phyloP scores from a whole-genome alignment of 148 eudicot genomes.

The Cornus suecica region DNA sequence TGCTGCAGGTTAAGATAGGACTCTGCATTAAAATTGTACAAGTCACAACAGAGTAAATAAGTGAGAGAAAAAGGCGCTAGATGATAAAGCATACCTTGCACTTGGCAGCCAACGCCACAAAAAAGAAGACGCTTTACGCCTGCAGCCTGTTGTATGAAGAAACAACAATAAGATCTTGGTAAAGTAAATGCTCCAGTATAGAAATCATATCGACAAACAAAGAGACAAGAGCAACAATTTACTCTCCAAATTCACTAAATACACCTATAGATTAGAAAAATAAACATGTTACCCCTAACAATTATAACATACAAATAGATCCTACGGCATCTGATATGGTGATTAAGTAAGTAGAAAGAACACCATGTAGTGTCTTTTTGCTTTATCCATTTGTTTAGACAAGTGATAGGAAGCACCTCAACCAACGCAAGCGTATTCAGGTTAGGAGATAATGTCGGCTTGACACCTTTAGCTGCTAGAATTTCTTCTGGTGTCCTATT shows the following conservation, averaged over 20 bases:
- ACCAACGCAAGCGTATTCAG: conserved; percentile 87
- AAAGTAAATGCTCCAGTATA: too few relatives aligned
- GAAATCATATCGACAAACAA: too few relatives aligned
- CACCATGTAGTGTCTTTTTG: too few relatives aligned
- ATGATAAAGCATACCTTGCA: conserved; percentile 62
- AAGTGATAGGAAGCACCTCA: conserved; percentile 57
- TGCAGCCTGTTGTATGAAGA: conserved; percentile 64
- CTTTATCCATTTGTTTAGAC: neutral
- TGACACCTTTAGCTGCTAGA: conserved; percentile 94
- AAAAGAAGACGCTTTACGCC: conserved; percentile 95
- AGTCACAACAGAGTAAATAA: conserved; percentile 29
- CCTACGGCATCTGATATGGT: too few relatives aligned
- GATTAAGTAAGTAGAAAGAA: too few relatives aligned
- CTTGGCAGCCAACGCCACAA: conserved; percentile 99
- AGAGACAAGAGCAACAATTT: too few relatives aligned
- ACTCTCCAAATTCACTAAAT: too few relatives aligned
- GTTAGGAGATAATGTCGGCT: conserved; percentile 96
- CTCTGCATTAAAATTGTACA: conserved; percentile 71
- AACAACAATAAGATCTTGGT: neutral
- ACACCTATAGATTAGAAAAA: too few relatives aligned
- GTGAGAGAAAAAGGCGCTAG: conserved; percentile 9
- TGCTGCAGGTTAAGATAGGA: conserved; percentile 76
- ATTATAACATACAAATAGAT: too few relatives aligned
- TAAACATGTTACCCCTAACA: too few relatives aligned
- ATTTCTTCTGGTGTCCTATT: conserved; percentile 95